Conservation (phyloP, 805 yeast species). For the Spathaspora arborariae region DNA sequence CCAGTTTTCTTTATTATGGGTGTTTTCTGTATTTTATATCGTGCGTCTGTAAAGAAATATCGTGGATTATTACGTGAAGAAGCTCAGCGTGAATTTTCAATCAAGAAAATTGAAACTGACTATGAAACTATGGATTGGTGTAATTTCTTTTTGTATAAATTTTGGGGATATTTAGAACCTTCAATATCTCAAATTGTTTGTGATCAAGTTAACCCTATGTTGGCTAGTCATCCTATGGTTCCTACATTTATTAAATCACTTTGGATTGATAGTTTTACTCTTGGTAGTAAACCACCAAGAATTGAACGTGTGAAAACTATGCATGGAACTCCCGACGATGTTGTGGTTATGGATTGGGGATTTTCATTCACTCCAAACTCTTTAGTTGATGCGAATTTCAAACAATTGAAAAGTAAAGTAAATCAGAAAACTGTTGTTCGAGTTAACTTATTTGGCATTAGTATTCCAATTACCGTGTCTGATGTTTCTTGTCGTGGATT, state of each 20-base stretch:
- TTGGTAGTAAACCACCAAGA: slow-evolving; percentile 95
- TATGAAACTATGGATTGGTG: slow-evolving; percentile 96
- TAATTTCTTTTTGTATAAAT: slow-evolving; percentile 81
- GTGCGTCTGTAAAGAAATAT: slow-evolving; percentile 79
- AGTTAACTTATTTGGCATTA: slow-evolving; percentile 76
- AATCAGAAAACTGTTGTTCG: slow-evolving; percentile 79
- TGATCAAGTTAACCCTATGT: slow-evolving; percentile 77
- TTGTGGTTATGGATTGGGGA: slow-evolving; percentile 98
- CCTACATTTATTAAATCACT: slow-evolving; percentile 82
- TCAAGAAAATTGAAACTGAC: slow-evolving; percentile 78
- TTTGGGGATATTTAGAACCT: slow-evolving; percentile 92
- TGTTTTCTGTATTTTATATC: slow-evolving; percentile 63
- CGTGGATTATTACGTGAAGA: slow-evolving; percentile 71
- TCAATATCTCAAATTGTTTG: slow-evolving; percentile 80
- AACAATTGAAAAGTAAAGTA: slow-evolving; percentile 79
- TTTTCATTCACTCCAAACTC: slow-evolving; percentile 92
- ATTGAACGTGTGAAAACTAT: slow-evolving; percentile 86
- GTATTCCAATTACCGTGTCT: slow-evolving; percentile 75
- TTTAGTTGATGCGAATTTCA: slow-evolving; percentile 74
- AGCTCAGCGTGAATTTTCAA: slow-evolving; percentile 81
- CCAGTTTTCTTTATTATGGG: slow-evolving; percentile 74
- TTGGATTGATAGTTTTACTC: slow-evolving; percentile 84
- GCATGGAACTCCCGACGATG: slow-evolving; percentile 84
- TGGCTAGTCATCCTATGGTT: slow-evolving; percentile 63
- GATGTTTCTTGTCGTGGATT: slow-evolving; percentile 73